Percentiles rank a stretch among this genome's conserved stretches.
phyloP scores from a whole-genome alignment of 2,329 filamentous ascomycete genomes.

The Ophiostoma sp. region DNA sequence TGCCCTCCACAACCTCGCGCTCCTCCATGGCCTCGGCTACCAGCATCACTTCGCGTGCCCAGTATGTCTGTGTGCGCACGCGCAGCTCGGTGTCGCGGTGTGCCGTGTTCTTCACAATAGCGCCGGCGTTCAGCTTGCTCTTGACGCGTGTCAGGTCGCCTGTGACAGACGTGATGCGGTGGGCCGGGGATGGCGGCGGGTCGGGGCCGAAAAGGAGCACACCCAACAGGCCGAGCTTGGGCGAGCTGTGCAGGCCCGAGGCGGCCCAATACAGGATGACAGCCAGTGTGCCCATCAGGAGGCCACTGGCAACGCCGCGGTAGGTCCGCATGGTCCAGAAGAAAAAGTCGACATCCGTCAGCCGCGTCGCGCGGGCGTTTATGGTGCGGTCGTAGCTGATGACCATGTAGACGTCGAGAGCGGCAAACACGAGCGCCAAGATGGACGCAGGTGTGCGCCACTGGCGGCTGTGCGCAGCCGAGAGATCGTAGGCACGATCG shows the following conservation, averaged over 20 bases:
- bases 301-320: conserved; percentile 59
- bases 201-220: conserved; percentile 44
- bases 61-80: conserved; percentile 63
- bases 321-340: conserved; percentile 63
- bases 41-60: conserved; percentile 67
- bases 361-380: conserved; percentile 58
- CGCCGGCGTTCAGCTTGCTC: conserved; percentile 64
- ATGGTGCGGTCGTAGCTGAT: conserved; percentile 58
- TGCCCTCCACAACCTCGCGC: conserved; percentile 64
- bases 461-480: conserved; percentile 19
- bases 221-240: conserved; percentile 17
- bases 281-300: conserved; percentile 59
- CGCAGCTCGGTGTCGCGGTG: conserved; percentile 68
- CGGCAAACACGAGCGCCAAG: conserved; percentile 51
- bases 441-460: conserved; percentile 71
- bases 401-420: conserved; percentile 61
- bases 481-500: conserved; percentile 21
- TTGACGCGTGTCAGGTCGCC: conserved; percentile 54
- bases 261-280: conserved; percentile 66
- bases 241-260: conserved; percentile 56
- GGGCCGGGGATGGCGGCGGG: conserved; percentile 53
- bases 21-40: conserved; percentile 75
- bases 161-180: conserved; percentile 59
- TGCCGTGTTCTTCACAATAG: conserved; percentile 73
- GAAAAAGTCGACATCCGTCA: conserved; percentile 62